Evolutionary conservation across 2,329 filamentous ascomycete genomes (phyloP).

Genomic region (Ophidiomyces ophidiicola): DNA sequence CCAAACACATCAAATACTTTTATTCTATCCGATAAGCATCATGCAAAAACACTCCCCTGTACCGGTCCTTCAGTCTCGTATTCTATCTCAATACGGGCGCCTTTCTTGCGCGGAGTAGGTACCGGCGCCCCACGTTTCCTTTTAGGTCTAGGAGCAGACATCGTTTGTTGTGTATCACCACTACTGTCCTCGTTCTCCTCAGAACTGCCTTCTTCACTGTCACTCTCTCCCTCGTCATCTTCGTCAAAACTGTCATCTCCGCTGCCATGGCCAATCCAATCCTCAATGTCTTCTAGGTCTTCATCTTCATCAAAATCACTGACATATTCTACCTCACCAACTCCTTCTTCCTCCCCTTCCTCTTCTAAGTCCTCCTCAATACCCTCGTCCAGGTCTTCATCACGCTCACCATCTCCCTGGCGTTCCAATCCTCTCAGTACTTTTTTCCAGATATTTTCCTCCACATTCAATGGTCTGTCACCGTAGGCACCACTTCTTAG

Average conservation of each 20-base stretch:
- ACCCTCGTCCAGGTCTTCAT: constrained; percentile 80
- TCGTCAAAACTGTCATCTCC: constrained; percentile 37
- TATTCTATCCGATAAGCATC: constrained; percentile 12
- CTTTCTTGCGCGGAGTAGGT: constrained; percentile 48
- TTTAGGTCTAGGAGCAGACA: constrained; percentile 38
- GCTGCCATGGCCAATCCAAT: constrained; percentile 73
- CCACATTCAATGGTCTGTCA: constrained; percentile 86
- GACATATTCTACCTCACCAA: constrained; percentile 79
- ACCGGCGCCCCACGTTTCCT: constrained; percentile 44
- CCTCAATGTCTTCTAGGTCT: constrained; percentile 87
- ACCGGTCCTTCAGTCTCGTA: constrained; percentile 59
- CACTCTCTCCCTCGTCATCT: constrained; percentile 46
- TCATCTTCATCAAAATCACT: constrained; percentile 71
- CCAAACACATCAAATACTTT: constrained; percentile 1
- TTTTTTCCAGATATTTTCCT: constrained; percentile 93
- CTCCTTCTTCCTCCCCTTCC: constrained; percentile 56
- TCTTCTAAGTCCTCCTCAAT: constrained; percentile 67
- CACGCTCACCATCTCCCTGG: constrained; percentile 66
- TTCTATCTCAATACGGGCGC: constrained; percentile 60
- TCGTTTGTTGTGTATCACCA: constrained; percentile 41
- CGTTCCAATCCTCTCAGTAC: constrained; percentile 83
- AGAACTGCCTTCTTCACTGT: constrained; percentile 46
- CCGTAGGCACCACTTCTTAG: constrained; percentile 88
- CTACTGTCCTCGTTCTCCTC: constrained; percentile 44
- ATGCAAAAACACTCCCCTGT: constrained; percentile 37